Conservation (phyloP, 306 rosid genomes). For the Pachyrhizus erosus region DNA sequence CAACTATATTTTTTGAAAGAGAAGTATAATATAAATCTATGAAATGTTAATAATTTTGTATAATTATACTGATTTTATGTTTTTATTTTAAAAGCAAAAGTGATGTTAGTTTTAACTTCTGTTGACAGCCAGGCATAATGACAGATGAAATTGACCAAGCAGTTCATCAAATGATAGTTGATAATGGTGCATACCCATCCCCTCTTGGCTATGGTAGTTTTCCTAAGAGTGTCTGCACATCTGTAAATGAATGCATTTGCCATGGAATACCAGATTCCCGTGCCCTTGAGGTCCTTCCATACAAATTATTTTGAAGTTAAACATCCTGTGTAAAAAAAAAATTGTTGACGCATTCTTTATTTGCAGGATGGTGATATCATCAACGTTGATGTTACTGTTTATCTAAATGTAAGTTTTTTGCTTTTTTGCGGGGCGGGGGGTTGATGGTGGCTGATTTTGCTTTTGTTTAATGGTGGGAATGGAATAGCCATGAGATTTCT, state of each 20-base stretch:
- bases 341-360: slow-evolving; percentile 22
- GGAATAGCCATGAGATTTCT: slow-evolving; percentile 1
- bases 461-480: slow-evolving; percentile 15
- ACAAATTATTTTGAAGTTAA: slow-evolving; percentile 20
- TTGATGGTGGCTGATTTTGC: slow-evolving; percentile 10
- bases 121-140: slow-evolving; percentile 94
- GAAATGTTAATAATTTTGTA: slow-evolving; percentile 21
- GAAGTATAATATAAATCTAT: background rate
- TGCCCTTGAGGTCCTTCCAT: slow-evolving; percentile 70
- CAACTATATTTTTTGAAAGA: background rate
- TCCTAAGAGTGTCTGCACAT: slow-evolving; percentile 98
- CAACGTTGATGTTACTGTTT: slow-evolving; percentile 91
- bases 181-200: slow-evolving; percentile 94
- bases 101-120: slow-evolving; percentile 55
- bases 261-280: slow-evolving; percentile 97
- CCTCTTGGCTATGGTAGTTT: slow-evolving; percentile 96
- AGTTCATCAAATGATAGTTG: slow-evolving; percentile 94
- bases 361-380: slow-evolving; percentile 95
- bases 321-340: slow-evolving; percentile 4
- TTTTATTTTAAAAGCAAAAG: slow-evolving; percentile 24
- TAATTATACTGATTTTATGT: slow-evolving; percentile 19
- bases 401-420: slow-evolving; percentile 76
- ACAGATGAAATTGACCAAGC: slow-evolving; percentile 95
- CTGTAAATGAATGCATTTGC: slow-evolving; percentile 96
- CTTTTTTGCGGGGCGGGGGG: background rate